A percentile compares a stretch with the other conserved stretches of the same genome.
phyloP scores from a whole-genome alignment of 1,284 basidiomycete genomes.

The Microbotryum intermedium region DNA sequence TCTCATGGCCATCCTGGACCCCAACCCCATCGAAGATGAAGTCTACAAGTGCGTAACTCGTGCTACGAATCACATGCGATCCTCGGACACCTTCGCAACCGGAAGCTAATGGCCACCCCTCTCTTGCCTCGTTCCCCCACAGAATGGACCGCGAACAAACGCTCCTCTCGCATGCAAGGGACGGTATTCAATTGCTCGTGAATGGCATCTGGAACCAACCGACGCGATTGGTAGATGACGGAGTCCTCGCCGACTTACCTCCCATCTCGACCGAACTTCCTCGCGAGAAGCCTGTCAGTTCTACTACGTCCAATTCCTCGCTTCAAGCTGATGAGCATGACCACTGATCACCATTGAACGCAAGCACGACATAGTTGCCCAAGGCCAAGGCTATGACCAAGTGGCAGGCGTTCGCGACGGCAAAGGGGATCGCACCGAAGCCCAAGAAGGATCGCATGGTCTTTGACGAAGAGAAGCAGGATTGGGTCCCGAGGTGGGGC shows the following conservation, averaged over 20 bases:
- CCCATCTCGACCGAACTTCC: conserved; percentile 67
- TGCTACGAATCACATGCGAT: not conserved
- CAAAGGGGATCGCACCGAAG: conserved; percentile 84
- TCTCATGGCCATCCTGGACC: conserved; percentile 75
- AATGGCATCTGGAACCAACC: conserved; percentile 74
- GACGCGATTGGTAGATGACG: conserved; percentile 63
- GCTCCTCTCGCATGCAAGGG: conserved; percentile 69
- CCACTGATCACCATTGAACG: not conserved
- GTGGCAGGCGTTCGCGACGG: conserved; percentile 91
- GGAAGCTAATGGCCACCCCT: not conserved
- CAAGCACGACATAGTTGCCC: conserved; percentile 47
- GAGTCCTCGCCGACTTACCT: conserved; percentile 76
- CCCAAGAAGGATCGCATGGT: conserved; percentile 64
- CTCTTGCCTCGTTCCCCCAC: not conserved
- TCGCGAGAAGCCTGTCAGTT: conserved; percentile 63
- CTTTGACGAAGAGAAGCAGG: conserved; percentile 91
- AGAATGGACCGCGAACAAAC: conserved; percentile 71
- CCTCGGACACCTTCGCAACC: not conserved
- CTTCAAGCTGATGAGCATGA: no score
- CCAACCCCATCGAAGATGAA: conserved; percentile 71
- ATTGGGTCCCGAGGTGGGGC: conserved; percentile 91
- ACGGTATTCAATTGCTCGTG: conserved; percentile 76
- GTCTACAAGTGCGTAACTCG: conserved; percentile 56
- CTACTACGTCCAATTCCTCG: not conserved
- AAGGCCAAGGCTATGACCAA: conserved; percentile 89